Conservation (phyloP, 345 rosid species). For the Populus simonii region DNA sequence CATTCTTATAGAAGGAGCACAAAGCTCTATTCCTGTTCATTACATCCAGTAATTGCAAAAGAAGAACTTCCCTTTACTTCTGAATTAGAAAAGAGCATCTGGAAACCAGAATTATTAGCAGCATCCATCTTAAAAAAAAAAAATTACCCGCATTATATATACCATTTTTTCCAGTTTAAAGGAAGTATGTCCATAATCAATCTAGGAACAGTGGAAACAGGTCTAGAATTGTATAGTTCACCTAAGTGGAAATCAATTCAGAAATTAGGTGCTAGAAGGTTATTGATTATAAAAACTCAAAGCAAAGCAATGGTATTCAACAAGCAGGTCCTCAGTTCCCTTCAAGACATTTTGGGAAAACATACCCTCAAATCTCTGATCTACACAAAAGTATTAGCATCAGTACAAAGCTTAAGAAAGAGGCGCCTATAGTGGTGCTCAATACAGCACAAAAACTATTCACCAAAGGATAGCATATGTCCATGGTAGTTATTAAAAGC, state of each 20-base stretch:
- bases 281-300: background rate
- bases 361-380: background rate
- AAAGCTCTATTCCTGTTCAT: background rate
- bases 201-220: background rate
- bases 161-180: background rate
- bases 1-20: background rate
- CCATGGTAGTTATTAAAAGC: constrained; percentile 5
- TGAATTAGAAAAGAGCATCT: background rate
- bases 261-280: background rate
- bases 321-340: background rate
- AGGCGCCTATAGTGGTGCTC: background rate
- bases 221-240: background rate
- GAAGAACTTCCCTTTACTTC: background rate
- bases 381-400: background rate
- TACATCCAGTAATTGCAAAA: background rate
- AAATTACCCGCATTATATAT: background rate
- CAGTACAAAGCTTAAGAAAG: background rate
- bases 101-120: background rate
- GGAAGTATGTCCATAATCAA: background rate
- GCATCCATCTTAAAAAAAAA: background rate
- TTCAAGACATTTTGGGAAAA: background rate
- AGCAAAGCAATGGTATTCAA: background rate
- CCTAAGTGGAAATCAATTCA: background rate
- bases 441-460: background rate
- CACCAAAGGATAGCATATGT: background rate